Percentiles rank a stretch among this genome's conserved stretches.
Evolutionary conservation across 768 basidiomycete genomes (phyloP).

Genomic region (Scleroderma citrinum): DNA sequence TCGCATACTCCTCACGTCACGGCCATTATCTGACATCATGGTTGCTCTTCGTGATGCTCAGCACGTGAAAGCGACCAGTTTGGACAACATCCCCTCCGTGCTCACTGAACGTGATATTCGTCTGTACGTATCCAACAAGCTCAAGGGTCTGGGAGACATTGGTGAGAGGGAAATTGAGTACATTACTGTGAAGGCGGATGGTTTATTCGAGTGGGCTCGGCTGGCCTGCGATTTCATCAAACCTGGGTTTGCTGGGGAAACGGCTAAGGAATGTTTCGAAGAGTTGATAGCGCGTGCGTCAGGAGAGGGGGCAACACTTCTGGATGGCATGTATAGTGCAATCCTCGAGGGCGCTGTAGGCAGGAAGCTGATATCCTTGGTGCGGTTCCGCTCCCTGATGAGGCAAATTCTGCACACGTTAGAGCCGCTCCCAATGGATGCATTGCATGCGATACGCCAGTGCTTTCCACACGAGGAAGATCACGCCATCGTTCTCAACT

Average conservation of each 20-base stretch:
- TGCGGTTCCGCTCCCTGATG: neutral
- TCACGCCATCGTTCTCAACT: neutral
- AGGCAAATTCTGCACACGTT: neutral
- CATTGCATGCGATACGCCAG: neutral
- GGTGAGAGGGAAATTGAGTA: neutral
- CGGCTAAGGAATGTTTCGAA: neutral
- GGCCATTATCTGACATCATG: slow-evolving; percentile 24
- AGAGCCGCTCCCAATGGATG: neutral
- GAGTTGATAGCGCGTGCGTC: neutral
- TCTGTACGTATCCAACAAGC: neutral
- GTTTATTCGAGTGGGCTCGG: slow-evolving; percentile 19
- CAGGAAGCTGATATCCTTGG: neutral
- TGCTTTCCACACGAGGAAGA: neutral
- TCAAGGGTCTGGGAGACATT: neutral
- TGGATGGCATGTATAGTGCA: neutral
- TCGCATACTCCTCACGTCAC: slow-evolving; percentile 29
- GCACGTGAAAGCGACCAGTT: neutral
- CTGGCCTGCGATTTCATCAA: slow-evolving; percentile 12
- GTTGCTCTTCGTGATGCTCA: neutral
- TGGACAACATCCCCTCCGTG: neutral
- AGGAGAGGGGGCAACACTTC: neutral
- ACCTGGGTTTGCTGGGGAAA: neutral
- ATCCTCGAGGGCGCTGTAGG: neutral
- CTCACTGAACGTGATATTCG: neutral
- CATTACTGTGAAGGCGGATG: slow-evolving; percentile 9